These are phyloP conservation scores for Emericellopsis atlantica DNA, from an alignment of 2,329 filamentous ascomycete genomes.

Conservation along the genomic window DNA sequence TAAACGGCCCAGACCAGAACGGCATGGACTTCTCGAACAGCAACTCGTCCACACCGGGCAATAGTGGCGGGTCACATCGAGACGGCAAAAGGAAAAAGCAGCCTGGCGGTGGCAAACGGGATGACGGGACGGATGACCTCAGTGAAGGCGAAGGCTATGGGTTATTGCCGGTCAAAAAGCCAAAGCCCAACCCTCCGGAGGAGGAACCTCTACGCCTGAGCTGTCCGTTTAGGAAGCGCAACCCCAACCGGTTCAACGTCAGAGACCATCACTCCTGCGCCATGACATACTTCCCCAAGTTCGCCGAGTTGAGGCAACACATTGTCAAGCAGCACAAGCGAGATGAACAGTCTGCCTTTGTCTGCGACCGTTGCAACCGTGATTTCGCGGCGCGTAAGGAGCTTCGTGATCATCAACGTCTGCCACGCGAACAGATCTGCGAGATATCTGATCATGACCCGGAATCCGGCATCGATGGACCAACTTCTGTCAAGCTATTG, in stretches of 20 bases:
- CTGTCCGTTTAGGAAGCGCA: slow-evolving; percentile 30
- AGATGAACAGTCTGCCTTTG: slow-evolving; percentile 24
- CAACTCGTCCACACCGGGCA: slow-evolving; percentile 8
- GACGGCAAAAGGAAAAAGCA: slow-evolving; percentile 23
- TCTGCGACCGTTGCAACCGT: slow-evolving; percentile 25
- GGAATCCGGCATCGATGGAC: slow-evolving; percentile 25
- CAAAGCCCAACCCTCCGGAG: slow-evolving; percentile 16
- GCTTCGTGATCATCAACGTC: slow-evolving; percentile 23
- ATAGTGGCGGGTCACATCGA: slow-evolving; percentile 7
- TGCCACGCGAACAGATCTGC: slow-evolving; percentile 27
- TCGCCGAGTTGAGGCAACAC: slow-evolving; percentile 27
- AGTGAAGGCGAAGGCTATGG: slow-evolving; percentile 16
- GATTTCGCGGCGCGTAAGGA: slow-evolving; percentile 24
- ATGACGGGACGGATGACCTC: slow-evolving; percentile 19
- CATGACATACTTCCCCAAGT: slow-evolving; percentile 27
- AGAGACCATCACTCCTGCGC: slow-evolving; percentile 30
- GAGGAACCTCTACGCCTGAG: slow-evolving; percentile 25
- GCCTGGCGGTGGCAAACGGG: slow-evolving; percentile 6
- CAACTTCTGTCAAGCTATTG: slow-evolving; percentile 24
- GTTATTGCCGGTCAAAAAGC: slow-evolving; percentile 14
- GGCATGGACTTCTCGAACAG: slow-evolving; percentile 17
- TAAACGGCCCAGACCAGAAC: slow-evolving; percentile 15
- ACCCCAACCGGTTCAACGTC: slow-evolving; percentile 30
- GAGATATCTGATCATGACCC: slow-evolving; percentile 25
- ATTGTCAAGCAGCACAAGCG: slow-evolving; percentile 30